These are phyloP conservation scores for Trichoderma sp. DNA, from an alignment of 2,329 filamentous ascomycete genomes.

Conservation along the genomic window DNA sequence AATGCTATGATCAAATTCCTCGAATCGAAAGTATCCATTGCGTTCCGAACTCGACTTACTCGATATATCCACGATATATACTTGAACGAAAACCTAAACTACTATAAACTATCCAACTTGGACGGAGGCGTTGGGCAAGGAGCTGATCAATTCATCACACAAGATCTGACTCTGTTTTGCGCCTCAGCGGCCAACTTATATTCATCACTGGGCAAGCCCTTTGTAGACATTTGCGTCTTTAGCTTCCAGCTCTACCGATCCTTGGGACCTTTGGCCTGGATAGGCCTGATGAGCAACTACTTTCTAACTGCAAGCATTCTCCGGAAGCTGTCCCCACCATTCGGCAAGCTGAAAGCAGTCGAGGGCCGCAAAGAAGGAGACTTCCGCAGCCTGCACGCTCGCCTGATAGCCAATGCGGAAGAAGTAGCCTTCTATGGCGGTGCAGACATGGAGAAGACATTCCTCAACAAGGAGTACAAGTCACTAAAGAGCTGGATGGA, in stretches of 20 bases:
- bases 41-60: conserved; percentile 91
- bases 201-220: conserved; percentile 94
- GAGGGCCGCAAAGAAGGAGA: conserved; percentile 95
- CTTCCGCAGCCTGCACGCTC: conserved; percentile 86
- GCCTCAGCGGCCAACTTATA: conserved; percentile 89
- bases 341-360: conserved; percentile 94
- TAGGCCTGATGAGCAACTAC: conserved; percentile 87
- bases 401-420: conserved; percentile 93
- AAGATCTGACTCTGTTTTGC: conserved; percentile 94
- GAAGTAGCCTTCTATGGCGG: conserved; percentile 98
- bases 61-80: conserved; percentile 98
- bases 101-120: conserved; percentile 91
- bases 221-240: conserved; percentile 96
- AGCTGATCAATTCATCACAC: conserved; percentile 95
- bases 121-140: conserved; percentile 91
- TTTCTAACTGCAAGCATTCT: conserved; percentile 90
- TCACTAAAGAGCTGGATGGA: conserved; percentile 97
- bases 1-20: conserved; percentile 99
- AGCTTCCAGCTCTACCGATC: conserved; percentile 96
- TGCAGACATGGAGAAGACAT: conserved; percentile 90
- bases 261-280: conserved; percentile 82
- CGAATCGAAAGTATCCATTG: conserved; percentile 96
- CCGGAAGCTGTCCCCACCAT: conserved; percentile 85
- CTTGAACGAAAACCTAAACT: conserved; percentile 90
- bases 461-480: conserved; percentile 88